Conservation (phyloP, 495 filamentous ascomycete species). For the Monascus purpureus region DNA sequence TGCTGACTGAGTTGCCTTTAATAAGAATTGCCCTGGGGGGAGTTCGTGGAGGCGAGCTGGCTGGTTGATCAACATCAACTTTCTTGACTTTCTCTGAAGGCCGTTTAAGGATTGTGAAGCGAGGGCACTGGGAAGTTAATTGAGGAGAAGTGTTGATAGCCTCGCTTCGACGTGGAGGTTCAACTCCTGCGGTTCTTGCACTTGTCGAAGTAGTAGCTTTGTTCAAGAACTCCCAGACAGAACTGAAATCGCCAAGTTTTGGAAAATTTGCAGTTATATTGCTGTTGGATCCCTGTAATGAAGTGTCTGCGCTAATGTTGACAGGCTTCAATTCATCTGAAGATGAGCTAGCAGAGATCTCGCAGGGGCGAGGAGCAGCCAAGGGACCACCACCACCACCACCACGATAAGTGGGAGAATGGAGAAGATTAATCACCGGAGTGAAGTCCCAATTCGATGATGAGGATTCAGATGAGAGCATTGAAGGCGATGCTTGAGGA, state of each 20-base stretch:
- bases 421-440: slow-evolving; percentile 33
- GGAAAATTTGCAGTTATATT: slow-evolving; percentile 5
- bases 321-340: slow-evolving; percentile 4
- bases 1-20: not conserved
- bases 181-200: not conserved
- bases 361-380: slow-evolving; percentile 4
- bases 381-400: slow-evolving; percentile 1
- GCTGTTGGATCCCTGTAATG: not conserved
- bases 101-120: slow-evolving; percentile 11
- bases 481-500: slow-evolving; percentile 2
- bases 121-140: slow-evolving; percentile 1
- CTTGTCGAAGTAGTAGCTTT: slow-evolving; percentile 2
- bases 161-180: slow-evolving; percentile 1
- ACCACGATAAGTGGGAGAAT: slow-evolving; percentile 18
- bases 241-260: slow-evolving; percentile 24
- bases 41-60: not conserved
- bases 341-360: slow-evolving; percentile 1
- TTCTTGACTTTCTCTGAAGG: slow-evolving; percentile 1
- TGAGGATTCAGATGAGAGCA: slow-evolving; percentile 9
- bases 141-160: not conserved
- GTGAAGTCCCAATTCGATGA: slow-evolving; percentile 35
- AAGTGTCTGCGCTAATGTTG: not conserved
- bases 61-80: not conserved
- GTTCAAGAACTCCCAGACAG: slow-evolving; percentile 21
- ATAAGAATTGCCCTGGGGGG: not conserved